Evolutionary conservation across 208 protist genomes (phyloP).

Genomic region (Leishmania arabica): DNA sequence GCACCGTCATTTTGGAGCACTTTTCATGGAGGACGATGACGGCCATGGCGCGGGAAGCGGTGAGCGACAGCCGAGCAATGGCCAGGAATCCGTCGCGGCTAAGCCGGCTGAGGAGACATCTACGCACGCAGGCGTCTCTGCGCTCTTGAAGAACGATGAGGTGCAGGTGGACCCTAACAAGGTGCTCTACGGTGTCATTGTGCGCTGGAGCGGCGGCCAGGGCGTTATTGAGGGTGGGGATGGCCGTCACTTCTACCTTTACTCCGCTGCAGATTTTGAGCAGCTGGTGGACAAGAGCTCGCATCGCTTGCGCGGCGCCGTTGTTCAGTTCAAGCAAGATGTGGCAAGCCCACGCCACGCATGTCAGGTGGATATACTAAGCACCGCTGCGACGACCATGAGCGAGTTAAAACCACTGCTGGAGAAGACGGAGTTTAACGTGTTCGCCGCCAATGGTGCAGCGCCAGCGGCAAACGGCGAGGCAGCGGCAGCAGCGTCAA

Average conservation of each 20-base stretch:
- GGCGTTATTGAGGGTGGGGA: conserved; percentile 77
- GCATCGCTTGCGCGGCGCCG: conserved; percentile 71
- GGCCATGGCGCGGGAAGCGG: neutral
- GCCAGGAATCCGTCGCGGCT: neutral
- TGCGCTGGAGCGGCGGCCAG: conserved; percentile 89
- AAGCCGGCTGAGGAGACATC: neutral
- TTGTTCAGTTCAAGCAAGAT: conserved; percentile 75
- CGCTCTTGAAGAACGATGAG: conserved; percentile 5
- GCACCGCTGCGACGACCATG: conserved; percentile 43
- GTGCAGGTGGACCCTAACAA: conserved; percentile 36
- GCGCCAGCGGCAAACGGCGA: neutral
- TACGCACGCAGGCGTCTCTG: neutral
- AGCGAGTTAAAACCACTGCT: conserved; percentile 55
- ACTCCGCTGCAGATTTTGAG: conserved; percentile 70
- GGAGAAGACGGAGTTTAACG: conserved; percentile 10
- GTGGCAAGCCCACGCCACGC: conserved; percentile 51
- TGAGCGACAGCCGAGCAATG: neutral
- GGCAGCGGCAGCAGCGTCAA: conserved; percentile 1
- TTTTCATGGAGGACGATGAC: conserved; percentile 29
- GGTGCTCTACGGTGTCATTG: conserved; percentile 80
- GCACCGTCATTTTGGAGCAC: conserved; percentile 22
- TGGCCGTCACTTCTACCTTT: conserved; percentile 72
- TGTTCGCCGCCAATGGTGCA: neutral
- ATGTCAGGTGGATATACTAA: conserved; percentile 65
- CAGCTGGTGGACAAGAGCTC: conserved; percentile 74